Evolutionary conservation across 805 yeast species (phyloP), one percentile per base, ranked within the genome.

Genomic region (Wickerhamomyces subpelliculosus): DNA sequence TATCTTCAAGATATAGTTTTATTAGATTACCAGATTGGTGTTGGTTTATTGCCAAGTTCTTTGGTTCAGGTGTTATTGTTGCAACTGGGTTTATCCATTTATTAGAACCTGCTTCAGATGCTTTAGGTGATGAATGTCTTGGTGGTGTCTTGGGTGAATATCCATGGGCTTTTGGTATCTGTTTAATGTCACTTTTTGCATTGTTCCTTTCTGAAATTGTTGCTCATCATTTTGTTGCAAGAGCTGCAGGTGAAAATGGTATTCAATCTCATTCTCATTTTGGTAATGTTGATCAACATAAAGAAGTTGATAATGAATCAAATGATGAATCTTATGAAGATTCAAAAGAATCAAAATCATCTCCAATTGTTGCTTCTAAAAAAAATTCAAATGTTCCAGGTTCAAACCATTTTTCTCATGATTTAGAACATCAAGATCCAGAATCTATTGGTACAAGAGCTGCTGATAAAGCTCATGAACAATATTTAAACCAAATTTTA

Each of bases 11-110:
- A 43, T 73, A 72, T 49, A 75, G 84, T 1, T 70, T 70, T 47
- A 65, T 81, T 32, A 63, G 76, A 44, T 48, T 80, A 42, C 87
- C 87, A 1, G 50, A 68, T 12, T 70, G 76, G 75, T 70, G 77
- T 45, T 81, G 80, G 59, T 79, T 80, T 54, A 56, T 78, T 34
- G 78, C 84, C 35, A 83, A 81, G 51, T 83, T 71, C 59, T 84
- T 84, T 54, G 94, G 94, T 43, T 80, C 89, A 4, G 94, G 94
- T 39, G 90, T 84, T 35, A 84, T 84, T 51, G 70, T 84, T 11
- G 84, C 90, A 12, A 84, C 94, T 1, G 85, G 89, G 0, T 82
- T 84, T 49, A 77, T 84, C 23, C 94, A 84, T 61, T 62, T 84
- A 42, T 60, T 84, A 41, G 68, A 74, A 44, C 90, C 87, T 0